Conservation (phyloP, 1,284 basidiomycete species). For the Malassezia sympodialis region DNA sequence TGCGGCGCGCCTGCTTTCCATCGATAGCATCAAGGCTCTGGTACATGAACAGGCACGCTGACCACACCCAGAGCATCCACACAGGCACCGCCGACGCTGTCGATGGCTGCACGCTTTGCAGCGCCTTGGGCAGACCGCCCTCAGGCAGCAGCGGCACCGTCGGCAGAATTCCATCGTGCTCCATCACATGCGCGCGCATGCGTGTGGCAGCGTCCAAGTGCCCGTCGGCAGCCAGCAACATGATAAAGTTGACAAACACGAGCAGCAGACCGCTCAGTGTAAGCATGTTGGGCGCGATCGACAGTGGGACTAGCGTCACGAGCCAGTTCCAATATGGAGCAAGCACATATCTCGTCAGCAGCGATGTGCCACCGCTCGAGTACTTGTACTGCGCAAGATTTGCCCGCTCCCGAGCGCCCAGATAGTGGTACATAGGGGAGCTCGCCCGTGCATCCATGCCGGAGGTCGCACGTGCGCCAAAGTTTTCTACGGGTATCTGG, state of each 20-base stretch:
- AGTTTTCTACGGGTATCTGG: background rate
- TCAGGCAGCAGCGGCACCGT: conserved; percentile 24
- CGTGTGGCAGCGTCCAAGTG: conserved; percentile 30
- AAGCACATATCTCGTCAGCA: conserved; percentile 65
- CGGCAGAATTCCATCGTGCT: conserved; percentile 21
- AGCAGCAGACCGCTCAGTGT: conserved; percentile 62
- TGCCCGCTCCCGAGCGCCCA: conserved; percentile 50
- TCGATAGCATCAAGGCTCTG: conserved; percentile 83
- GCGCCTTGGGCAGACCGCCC: conserved; percentile 24
- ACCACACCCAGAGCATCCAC: conserved; percentile 55
- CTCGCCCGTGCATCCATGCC: background rate
- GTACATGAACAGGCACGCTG: conserved; percentile 77
- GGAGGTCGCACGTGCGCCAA: background rate
- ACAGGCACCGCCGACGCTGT: conserved; percentile 17
- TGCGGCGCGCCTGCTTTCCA: conserved; percentile 86
- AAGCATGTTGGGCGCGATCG: conserved; percentile 70
- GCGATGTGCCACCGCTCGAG: conserved; percentile 54
- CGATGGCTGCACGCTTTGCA: conserved; percentile 2
- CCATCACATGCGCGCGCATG: conserved; percentile 17
- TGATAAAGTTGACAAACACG: conserved; percentile 72
- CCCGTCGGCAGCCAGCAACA: conserved; percentile 54
- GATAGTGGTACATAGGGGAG: conserved; percentile 39
- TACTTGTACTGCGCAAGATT: conserved; percentile 56
- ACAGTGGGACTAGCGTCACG: conserved; percentile 76
- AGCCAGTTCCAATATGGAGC: conserved; percentile 91